Conservation (phyloP, 352 stramenopile genomes). For the Peronosclerospora sorghi region DNA sequence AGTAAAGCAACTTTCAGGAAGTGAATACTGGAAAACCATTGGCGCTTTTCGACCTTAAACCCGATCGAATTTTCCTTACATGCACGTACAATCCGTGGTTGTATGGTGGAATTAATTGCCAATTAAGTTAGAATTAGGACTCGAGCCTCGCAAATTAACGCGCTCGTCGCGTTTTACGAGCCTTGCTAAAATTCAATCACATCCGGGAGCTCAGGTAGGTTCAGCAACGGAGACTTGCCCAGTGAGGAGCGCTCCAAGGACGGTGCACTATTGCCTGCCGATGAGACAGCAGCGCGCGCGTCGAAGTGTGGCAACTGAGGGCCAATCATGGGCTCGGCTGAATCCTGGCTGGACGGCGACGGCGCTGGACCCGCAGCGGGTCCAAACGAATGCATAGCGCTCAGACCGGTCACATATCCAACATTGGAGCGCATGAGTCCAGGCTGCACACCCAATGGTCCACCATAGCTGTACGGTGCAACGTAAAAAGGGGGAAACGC, state of each 20-base stretch:
- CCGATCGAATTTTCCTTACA: too few relatives aligned
- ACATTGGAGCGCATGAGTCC: constrained; percentile 23
- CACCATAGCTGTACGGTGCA: constrained; percentile 30
- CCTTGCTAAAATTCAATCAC: constrained; percentile 35
- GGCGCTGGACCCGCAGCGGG: constrained; percentile 13
- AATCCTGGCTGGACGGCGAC: constrained; percentile 13
- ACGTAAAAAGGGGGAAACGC: constrained; percentile 30
- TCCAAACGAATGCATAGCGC: constrained; percentile 21
- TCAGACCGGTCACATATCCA: constrained; percentile 26
- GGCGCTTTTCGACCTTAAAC: too few relatives aligned
- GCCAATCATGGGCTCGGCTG: constrained; percentile 31
- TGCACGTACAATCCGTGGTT: too few relatives aligned
- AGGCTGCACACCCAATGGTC: constrained; percentile 16
- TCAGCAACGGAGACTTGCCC: constrained; percentile 9
- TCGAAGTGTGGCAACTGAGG: constrained; percentile 30
- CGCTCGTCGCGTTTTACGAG: constrained; percentile 1
- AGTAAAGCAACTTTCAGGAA: too few relatives aligned
- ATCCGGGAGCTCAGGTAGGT: constrained; percentile 41
- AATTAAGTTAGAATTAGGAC: constrained; percentile 27
- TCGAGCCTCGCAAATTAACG: constrained; percentile 3
- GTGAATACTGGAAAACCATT: too few relatives aligned
- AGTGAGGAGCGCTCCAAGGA: constrained; percentile 4
- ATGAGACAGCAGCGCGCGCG: constrained; percentile 15
- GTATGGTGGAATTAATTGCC: constrained; percentile 2
- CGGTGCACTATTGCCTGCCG: constrained; percentile 10